Evolutionary conservation across 1,284 basidiomycete genomes (phyloP).

Genomic region (Apiotrichum siamense): DNA sequence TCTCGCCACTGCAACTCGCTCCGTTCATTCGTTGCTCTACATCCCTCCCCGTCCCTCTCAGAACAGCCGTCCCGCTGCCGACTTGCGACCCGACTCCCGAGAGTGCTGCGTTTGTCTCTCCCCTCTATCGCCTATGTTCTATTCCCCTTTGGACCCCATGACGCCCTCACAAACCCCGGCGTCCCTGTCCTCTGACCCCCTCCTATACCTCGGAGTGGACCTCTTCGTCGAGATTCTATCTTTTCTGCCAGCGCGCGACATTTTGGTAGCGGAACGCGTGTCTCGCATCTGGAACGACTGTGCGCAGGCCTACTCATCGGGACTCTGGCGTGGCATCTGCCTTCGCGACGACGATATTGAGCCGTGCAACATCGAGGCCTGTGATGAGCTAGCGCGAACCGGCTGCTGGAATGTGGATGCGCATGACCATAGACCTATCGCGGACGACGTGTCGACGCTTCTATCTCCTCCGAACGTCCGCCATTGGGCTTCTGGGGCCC

Average conservation of each 20-base stretch:
- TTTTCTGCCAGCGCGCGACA: constrained; percentile 19
- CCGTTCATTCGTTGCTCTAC: too few relatives aligned
- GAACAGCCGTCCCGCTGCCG: too few relatives aligned
- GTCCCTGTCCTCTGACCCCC: constrained; percentile 23
- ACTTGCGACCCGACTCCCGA: too few relatives aligned
- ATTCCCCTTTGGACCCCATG: too few relatives aligned
- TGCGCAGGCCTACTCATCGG: constrained; percentile 12
- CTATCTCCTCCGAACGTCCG: not conserved
- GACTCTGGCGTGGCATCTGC: constrained; percentile 24
- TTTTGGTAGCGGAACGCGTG: constrained; percentile 22
- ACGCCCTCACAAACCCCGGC: not conserved
- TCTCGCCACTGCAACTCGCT: too few relatives aligned
- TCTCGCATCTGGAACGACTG: constrained; percentile 21
- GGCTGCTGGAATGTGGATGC: constrained; percentile 5
- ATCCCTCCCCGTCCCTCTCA: too few relatives aligned
- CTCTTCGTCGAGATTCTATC: constrained; percentile 35
- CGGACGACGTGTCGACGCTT: constrained; percentile 2
- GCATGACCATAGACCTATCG: constrained; percentile 5
- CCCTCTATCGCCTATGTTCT: too few relatives aligned
- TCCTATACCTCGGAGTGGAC: constrained; percentile 28
- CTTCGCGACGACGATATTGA: constrained; percentile 21
- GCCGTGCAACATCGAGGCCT: constrained; percentile 4
- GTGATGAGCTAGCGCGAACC: constrained; percentile 6
- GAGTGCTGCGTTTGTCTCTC: too few relatives aligned
- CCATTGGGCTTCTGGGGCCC: too few relatives aligned